Evolutionary conservation across 495 filamentous ascomycete species (phyloP).

Genomic region (Sabuloglossum arenarium): DNA sequence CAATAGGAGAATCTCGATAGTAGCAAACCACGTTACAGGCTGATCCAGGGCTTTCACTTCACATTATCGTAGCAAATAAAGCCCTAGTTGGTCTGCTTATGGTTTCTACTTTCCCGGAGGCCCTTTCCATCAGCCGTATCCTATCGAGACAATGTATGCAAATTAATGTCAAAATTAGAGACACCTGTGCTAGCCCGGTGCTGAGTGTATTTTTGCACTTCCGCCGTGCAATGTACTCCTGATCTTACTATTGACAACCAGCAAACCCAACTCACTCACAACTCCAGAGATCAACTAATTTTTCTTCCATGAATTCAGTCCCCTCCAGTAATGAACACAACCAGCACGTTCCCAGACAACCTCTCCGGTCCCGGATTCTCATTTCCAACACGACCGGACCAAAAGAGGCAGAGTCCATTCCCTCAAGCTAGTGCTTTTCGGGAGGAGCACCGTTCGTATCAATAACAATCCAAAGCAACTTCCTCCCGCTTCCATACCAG

Average conservation of each 20-base stretch:
- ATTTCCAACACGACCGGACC: not conserved
- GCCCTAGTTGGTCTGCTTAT: not conserved
- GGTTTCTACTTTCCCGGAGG: not conserved
- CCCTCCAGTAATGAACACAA: not conserved
- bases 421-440: not conserved
- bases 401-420: too few relatives aligned
- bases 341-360: not conserved
- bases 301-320: too few relatives aligned
- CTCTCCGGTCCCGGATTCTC: not conserved
- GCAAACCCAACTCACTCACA: not conserved
- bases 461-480: not conserved
- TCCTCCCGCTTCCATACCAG: not conserved
- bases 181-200: too few relatives aligned
- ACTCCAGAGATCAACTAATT: not conserved
- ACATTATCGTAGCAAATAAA: not conserved
- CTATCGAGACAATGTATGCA: not conserved
- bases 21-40: not conserved
- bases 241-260: too few relatives aligned
- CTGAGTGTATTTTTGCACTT: too few relatives aligned
- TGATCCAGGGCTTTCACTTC: not conserved
- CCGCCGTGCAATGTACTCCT: too few relatives aligned
- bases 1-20: not conserved
- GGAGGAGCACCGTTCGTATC: not conserved
- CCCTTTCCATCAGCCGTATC: not conserved
- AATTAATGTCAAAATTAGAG: not conserved